phyloP scores from a whole-genome alignment of 805 yeast species.

The Ogataea methylovora region DNA sequence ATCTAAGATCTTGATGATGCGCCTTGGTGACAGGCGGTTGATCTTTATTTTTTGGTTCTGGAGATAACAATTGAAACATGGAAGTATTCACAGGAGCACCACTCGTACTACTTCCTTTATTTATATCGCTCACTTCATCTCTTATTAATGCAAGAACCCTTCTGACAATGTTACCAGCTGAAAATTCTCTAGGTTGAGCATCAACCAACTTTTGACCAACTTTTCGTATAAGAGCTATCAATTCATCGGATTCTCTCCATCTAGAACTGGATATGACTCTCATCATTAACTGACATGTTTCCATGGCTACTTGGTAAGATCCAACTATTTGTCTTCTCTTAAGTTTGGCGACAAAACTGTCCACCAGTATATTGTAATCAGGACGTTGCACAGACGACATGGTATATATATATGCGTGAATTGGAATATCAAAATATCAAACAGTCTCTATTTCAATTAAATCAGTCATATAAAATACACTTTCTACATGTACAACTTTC shows the following conservation, averaged over 20 bases:
- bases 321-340: slow-evolving; percentile 83
- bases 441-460: too few species aligned
- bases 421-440: too few species aligned
- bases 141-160: slow-evolving; percentile 81
- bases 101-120: slow-evolving; percentile 16
- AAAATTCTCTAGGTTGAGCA: slow-evolving; percentile 85
- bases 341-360: slow-evolving; percentile 35
- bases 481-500: too few species aligned
- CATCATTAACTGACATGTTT: slow-evolving; percentile 79
- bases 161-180: slow-evolving; percentile 86
- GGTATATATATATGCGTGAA: too few species aligned
- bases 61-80: slow-evolving; percentile 78
- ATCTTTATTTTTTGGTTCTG: slow-evolving; percentile 10
- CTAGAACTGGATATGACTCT: slow-evolving; percentile 84
- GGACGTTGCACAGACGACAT: slow-evolving; percentile 3
- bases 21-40: slow-evolving; percentile 21
- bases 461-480: too few species aligned
- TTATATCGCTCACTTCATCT: slow-evolving; percentile 64
- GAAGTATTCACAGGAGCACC: slow-evolving; percentile 60
- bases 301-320: slow-evolving; percentile 75
- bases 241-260: slow-evolving; percentile 73
- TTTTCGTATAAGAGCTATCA: slow-evolving; percentile 62
- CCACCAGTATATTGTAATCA: slow-evolving; percentile 20
- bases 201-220: slow-evolving; percentile 63
- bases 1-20: slow-evolving; percentile 61